Evolutionary conservation across 1,139 yeast genomes (phyloP).

Genomic region (Scheffersomyces segobiensis): DNA sequence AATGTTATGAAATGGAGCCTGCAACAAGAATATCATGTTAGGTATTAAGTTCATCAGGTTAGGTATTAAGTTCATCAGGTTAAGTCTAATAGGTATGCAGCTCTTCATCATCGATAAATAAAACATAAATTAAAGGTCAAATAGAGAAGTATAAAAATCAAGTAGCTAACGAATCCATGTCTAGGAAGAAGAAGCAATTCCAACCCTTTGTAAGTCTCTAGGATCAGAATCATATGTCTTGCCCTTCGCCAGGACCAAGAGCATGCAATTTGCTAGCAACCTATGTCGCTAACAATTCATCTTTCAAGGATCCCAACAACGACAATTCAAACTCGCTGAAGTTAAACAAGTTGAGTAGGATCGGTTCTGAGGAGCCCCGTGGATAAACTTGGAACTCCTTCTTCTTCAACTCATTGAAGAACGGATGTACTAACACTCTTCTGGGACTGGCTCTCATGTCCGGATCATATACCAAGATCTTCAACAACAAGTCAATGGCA

Average conservation of each 20-base stretch:
- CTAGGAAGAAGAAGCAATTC: not conserved
- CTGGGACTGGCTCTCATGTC: constrained; percentile 65
- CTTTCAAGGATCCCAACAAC: constrained; percentile 45
- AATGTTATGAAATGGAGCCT: too few relatives aligned
- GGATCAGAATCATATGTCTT: not conserved
- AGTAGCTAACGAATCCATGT: constrained; percentile 1
- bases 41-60: too few relatives aligned
- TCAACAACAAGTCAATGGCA: constrained; percentile 70
- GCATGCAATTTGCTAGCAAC: not conserved
- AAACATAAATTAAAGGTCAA: constrained; percentile 2
- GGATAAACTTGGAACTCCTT: constrained; percentile 60
- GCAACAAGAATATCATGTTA: too few relatives aligned
- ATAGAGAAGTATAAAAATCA: constrained; percentile 3
- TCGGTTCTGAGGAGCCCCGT: constrained; percentile 46
- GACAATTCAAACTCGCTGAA: constrained; percentile 56
- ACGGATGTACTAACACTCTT: constrained; percentile 67
- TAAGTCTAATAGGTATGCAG: too few relatives aligned
- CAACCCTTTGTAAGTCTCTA: not conserved
- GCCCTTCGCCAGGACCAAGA: not conserved
- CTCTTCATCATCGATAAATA: not conserved
- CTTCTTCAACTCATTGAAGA: constrained; percentile 66
- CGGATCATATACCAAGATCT: constrained; percentile 73
- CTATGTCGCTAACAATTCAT: constrained; percentile 27
- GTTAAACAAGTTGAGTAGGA: constrained; percentile 48
- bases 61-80: too few relatives aligned